Conservation (phyloP, 441 rosid genomes). For the Hypseocharis bilobata region DNA sequence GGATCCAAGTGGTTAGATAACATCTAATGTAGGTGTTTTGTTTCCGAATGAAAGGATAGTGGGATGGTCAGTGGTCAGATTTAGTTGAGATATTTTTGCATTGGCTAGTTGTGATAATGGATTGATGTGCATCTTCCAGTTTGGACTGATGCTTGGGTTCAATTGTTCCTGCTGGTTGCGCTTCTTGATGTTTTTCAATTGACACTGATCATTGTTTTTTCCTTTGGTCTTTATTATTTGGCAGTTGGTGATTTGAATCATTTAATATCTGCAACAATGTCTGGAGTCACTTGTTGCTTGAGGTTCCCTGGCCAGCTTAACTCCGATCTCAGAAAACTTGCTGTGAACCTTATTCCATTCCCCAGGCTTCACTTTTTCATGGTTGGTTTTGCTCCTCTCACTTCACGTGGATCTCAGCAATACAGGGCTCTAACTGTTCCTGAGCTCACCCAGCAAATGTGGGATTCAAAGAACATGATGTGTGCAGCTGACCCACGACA, state of each 20-base stretch:
- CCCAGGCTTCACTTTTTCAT: conserved; percentile 82
- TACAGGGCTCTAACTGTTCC: conserved; percentile 66
- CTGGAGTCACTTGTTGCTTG: conserved; percentile 77
- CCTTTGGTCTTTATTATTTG: background rate
- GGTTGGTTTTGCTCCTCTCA: conserved; percentile 77
- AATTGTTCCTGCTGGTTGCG: no score
- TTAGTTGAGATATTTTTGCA: no score
- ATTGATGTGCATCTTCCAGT: no score
- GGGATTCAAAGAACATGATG: conserved; percentile 80
- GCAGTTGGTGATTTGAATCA: conserved; percentile 75
- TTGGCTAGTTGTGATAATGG: no score
- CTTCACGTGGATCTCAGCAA: conserved; percentile 75
- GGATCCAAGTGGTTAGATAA: no score
- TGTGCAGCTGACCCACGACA: conserved; percentile 71
- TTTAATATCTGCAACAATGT: conserved; percentile 78
- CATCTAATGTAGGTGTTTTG: no score
- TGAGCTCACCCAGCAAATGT: conserved; percentile 74
- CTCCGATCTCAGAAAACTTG: conserved; percentile 68
- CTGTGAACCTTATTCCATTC: conserved; percentile 69
- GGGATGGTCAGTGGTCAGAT: no score
- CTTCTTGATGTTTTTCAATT: no score
- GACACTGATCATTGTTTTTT: no score
- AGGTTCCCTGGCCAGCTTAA: conserved; percentile 75
- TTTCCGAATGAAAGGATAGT: no score
- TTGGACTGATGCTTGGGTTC: no score